Percentiles rank a stretch among this genome's conserved stretches.
Conservation (phyloP, 78 protist species). For the Cavenderia fasciculata region DNA sequence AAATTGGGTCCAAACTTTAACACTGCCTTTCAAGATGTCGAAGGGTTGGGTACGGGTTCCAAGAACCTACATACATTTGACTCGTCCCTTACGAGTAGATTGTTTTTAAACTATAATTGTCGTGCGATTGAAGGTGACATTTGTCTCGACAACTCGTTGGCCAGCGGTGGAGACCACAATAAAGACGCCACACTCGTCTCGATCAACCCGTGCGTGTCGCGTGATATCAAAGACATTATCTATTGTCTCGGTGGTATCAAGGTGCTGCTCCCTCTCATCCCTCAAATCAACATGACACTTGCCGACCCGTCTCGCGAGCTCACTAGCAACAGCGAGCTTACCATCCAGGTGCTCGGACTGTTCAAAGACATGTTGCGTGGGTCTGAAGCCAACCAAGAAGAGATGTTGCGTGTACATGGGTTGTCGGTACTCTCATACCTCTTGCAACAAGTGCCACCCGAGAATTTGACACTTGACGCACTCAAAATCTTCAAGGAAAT, state of each 20-base stretch:
- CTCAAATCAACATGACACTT: constrained; percentile 23
- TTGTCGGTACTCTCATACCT: constrained; percentile 41
- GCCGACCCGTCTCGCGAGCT: neutral
- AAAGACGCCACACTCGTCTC: constrained; percentile 54
- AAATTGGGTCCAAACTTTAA: constrained; percentile 60
- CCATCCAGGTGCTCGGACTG: constrained; percentile 46
- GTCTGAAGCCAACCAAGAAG: constrained; percentile 75
- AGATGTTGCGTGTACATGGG: constrained; percentile 58
- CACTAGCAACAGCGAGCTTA: constrained; percentile 5
- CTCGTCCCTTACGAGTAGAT: constrained; percentile 13
- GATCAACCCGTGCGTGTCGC: constrained; percentile 57
- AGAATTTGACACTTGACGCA: constrained; percentile 22
- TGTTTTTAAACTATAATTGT: constrained; percentile 68
- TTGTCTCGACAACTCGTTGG: constrained; percentile 59
- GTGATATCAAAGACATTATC: constrained; percentile 73
- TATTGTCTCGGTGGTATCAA: constrained; percentile 75
- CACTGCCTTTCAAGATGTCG: constrained; percentile 51
- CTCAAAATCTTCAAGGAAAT: constrained; percentile 58
- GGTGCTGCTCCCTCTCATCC: constrained; percentile 53
- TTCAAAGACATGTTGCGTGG: constrained; percentile 58
- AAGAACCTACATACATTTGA: constrained; percentile 27
- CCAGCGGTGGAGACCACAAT: constrained; percentile 56
- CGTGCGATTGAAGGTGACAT: constrained; percentile 72
- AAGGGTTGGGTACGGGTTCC: constrained; percentile 10
- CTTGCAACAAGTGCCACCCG: constrained; percentile 28